These are phyloP conservation scores for Candida tammaniensis DNA, from an alignment of 805 yeast genomes.

Conservation along the genomic window DNA sequence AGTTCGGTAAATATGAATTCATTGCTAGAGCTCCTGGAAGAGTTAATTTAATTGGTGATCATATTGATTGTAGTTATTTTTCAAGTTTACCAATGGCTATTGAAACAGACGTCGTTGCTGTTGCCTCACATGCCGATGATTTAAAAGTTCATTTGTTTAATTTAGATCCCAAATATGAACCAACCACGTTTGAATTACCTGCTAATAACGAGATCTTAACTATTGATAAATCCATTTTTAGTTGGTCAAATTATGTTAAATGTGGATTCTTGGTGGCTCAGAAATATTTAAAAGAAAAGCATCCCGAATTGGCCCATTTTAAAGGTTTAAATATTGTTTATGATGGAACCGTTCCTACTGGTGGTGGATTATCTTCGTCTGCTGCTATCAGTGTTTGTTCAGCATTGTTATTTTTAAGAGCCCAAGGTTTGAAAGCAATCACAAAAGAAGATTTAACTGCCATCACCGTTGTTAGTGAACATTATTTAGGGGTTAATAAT, in stretches of 20 bases:
- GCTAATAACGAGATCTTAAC: constrained; percentile 35
- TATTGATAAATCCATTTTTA: constrained; percentile 49
- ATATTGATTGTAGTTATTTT: constrained; percentile 66
- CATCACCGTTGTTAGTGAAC: constrained; percentile 65
- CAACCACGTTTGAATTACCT: constrained; percentile 37
- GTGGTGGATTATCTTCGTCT: constrained; percentile 67
- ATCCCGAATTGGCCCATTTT: constrained; percentile 27
- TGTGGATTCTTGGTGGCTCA: constrained; percentile 64
- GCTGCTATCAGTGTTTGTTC: constrained; percentile 72
- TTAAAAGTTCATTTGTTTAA: constrained; percentile 25
- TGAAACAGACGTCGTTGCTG: constrained; percentile 59
- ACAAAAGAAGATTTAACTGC: constrained; percentile 52
- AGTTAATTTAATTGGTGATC: constrained; percentile 74
- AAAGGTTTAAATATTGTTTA: constrained; percentile 52
- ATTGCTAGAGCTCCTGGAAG: constrained; percentile 71
- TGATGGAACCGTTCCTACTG: constrained; percentile 69
- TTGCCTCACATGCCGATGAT: constrained; percentile 28
- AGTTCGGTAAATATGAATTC: constrained; percentile 40
- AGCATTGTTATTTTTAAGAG: constrained; percentile 53
- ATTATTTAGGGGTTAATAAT: constrained; percentile 68
- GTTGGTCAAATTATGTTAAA: constrained; percentile 70
- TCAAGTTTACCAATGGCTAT: constrained; percentile 74
- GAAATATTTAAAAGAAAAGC: constrained; percentile 37
- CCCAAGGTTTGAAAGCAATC: constrained; percentile 44
- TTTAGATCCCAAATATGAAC: constrained; percentile 31